Percentiles rank a stretch among this genome's conserved stretches.
phyloP scores from a whole-genome alignment of 345 rosid species.

The Excoecaria agallocha region DNA sequence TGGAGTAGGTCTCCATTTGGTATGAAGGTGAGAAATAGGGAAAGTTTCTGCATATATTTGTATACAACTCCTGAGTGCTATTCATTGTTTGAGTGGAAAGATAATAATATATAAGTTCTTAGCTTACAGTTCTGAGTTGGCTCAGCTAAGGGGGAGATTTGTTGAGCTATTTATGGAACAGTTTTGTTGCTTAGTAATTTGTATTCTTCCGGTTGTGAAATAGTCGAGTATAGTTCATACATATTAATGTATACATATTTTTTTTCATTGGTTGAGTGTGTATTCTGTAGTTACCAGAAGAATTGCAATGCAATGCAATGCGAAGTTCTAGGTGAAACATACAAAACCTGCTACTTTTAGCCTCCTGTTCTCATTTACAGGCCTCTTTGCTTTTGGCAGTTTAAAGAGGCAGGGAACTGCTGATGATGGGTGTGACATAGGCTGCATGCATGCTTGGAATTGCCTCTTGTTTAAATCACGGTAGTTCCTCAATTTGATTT shows the following conservation, averaged over 20 bases:
- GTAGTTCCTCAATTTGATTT: too few relatives aligned
- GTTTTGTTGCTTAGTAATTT: conserved; percentile 9
- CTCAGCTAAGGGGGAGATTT: conserved; percentile 13
- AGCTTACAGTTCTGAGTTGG: conserved; percentile 4
- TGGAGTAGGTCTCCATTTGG: conserved; percentile 13
- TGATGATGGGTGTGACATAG: too few relatives aligned
- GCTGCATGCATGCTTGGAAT: too few relatives aligned
- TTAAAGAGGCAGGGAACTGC: too few relatives aligned
- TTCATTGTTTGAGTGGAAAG: conserved; percentile 4
- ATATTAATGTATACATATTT: background rate
- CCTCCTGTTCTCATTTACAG: too few relatives aligned
- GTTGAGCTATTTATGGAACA: conserved; percentile 8
- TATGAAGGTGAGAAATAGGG: conserved; percentile 12
- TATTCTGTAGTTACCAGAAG: too few relatives aligned
- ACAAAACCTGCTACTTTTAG: too few relatives aligned
- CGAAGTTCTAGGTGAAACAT: background rate
- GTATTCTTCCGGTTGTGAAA: background rate
- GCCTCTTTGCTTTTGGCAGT: background rate
- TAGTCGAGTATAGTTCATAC: background rate
- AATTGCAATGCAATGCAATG: background rate
- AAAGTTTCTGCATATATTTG: conserved; percentile 17
- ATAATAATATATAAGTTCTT: background rate
- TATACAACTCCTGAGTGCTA: background rate
- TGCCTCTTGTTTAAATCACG: too few relatives aligned
- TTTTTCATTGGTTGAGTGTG: background rate